Evolutionary conservation across 352 stramenopile genomes (phyloP).

Genomic region (Globisporangium emineosum): DNA sequence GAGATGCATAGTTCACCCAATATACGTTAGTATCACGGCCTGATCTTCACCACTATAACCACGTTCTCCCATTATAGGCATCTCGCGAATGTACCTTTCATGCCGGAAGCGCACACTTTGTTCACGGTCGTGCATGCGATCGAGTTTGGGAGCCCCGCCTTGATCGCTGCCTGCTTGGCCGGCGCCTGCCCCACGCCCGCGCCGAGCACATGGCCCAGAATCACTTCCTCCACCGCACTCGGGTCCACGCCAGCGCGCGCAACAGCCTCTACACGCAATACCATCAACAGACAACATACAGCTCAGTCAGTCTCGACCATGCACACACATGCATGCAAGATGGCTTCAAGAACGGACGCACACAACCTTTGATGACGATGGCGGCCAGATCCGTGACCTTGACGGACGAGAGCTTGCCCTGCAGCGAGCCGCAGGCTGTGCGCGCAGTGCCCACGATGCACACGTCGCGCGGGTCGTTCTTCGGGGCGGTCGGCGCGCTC

Average conservation of each 20-base stretch:
- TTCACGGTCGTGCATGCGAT: constrained; percentile 97
- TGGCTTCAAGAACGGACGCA: background rate
- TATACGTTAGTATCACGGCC: background rate
- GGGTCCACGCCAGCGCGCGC: constrained; percentile 42
- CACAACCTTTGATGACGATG: constrained; percentile 70
- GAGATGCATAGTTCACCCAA: background rate
- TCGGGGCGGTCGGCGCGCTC: constrained; percentile 19
- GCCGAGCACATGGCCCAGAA: constrained; percentile 94
- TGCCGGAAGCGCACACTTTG: constrained; percentile 95
- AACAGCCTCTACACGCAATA: constrained; percentile 31
- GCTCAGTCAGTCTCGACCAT: background rate
- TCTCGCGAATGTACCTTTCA: constrained; percentile 89
- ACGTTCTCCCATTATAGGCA: too few relatives aligned
- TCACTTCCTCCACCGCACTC: constrained; percentile 89
- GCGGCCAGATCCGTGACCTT: constrained; percentile 89
- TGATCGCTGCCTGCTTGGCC: constrained; percentile 86
- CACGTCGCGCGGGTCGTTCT: constrained; percentile 45
- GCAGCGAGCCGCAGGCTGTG: constrained; percentile 94
- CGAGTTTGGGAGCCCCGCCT: constrained; percentile 59
- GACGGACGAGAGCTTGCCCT: constrained; percentile 80
- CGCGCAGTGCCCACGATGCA: constrained; percentile 93
- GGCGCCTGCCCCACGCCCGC: constrained; percentile 95
- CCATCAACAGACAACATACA: background rate
- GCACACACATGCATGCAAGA: background rate
- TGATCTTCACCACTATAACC: background rate